A percentile compares a stretch with the other conserved stretches of the same genome.
Conservation (phyloP, 257 asterid species). For the Striga asiatica region DNA sequence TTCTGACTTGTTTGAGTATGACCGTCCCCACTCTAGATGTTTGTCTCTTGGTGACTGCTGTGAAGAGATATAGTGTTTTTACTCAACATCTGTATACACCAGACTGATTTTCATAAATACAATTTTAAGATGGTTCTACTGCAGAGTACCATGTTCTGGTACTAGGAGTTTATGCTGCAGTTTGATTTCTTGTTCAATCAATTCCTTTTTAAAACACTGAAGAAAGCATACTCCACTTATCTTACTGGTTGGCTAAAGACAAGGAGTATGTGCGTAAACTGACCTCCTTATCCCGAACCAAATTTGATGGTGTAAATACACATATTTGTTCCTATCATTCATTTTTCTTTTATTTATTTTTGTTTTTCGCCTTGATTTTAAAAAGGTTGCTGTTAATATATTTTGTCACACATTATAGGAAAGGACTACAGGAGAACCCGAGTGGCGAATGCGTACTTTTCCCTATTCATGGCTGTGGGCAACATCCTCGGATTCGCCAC, state of each 20-base stretch:
- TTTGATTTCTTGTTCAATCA: not conserved
- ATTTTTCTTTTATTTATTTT: no score
- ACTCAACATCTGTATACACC: not conserved
- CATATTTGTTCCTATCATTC: no score
- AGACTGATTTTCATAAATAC: not conserved
- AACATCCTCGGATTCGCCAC: conserved; percentile 79
- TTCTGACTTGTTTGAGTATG: not conserved
- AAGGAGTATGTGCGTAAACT: not conserved
- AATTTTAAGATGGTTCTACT: no score
- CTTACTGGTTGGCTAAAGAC: not conserved
- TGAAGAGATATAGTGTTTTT: not conserved
- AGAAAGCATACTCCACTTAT: not conserved
- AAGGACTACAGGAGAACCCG: conserved; percentile 79
- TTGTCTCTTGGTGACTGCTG: not conserved
- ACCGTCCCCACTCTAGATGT: not conserved
- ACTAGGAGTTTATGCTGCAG: not conserved
- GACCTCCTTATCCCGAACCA: not conserved
- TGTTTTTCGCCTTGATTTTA: no score
- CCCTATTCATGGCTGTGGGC: conserved; percentile 76
- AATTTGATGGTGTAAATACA: not conserved
- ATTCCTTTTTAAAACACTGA: not conserved
- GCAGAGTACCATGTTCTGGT: not conserved
- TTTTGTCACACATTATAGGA: conserved; percentile 26
- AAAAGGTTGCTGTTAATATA: not conserved
- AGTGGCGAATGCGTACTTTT: conserved; percentile 76